Evolutionary conservation across 345 rosid species (phyloP).

Genomic region (Rubroshorea leprosula): DNA sequence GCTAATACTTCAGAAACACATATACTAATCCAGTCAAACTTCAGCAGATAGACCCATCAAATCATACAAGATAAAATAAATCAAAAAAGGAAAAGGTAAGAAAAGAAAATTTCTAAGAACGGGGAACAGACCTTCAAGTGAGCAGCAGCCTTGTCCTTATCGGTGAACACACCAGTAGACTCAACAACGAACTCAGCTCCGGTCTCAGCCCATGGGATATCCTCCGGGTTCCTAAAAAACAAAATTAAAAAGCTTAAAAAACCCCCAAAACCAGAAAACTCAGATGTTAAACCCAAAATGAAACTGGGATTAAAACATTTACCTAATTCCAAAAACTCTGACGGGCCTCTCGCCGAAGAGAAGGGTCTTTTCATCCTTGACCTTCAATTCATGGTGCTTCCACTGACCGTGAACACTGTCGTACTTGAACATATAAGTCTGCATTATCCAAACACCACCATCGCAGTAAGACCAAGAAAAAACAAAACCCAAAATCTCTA

Average conservation of each 20-base stretch:
- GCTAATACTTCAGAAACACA: too few species aligned
- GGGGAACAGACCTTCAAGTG: constrained; percentile 71
- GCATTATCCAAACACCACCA: constrained; percentile 16
- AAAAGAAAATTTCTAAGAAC: too few species aligned
- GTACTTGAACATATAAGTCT: constrained; percentile 93
- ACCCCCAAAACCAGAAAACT: background rate
- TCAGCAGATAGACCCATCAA: background rate
- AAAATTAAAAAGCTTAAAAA: background rate
- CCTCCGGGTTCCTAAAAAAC: constrained; percentile 66
- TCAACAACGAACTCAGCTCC: constrained; percentile 83
- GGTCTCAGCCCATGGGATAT: constrained; percentile 77
- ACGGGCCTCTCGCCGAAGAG: constrained; percentile 80
- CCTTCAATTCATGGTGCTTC: constrained; percentile 77
- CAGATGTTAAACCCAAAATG: background rate
- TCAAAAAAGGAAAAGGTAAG: too few species aligned
- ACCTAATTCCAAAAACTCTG: constrained; percentile 74
- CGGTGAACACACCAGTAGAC: constrained; percentile 90
- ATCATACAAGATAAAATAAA: background rate
- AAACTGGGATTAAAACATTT: background rate
- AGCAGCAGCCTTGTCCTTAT: constrained; percentile 93
- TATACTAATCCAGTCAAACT: background rate
- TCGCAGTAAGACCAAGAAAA: background rate
- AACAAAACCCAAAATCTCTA: background rate
- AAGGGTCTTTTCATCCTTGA: constrained; percentile 77
- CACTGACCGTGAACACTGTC: constrained; percentile 95